Evolutionary conservation across 2,329 filamentous ascomycete genomes (phyloP).

Genomic region (Penicillium rolfsii): DNA sequence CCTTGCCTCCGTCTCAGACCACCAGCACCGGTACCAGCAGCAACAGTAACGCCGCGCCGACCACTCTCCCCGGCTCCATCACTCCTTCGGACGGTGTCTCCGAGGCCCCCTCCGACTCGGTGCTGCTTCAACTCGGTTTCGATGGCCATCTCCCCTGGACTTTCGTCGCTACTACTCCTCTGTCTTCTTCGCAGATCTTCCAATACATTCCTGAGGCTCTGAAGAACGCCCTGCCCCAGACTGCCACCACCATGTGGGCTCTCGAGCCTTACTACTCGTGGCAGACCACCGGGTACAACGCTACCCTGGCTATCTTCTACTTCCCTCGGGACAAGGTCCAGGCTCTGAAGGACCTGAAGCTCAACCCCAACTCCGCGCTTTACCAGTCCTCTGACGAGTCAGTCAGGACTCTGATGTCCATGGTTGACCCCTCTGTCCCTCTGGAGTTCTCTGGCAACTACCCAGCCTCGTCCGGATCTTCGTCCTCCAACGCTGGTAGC

Average conservation of each 20-base stretch:
- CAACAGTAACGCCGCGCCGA: conserved; percentile 56
- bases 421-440: conserved; percentile 84
- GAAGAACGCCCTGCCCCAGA: conserved; percentile 60
- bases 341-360: conserved; percentile 69
- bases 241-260: conserved; percentile 67
- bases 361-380: conserved; percentile 70
- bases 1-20: conserved; percentile 15
- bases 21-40: conserved; percentile 33
- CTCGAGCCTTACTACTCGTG: conserved; percentile 78
- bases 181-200: conserved; percentile 85
- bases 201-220: conserved; percentile 73
- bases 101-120: conserved; percentile 64
- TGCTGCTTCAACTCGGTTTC: conserved; percentile 84
- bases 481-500: conserved; percentile 40
- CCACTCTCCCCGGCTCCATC: conserved; percentile 73
- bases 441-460: conserved; percentile 54
- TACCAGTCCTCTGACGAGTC: conserved; percentile 71
- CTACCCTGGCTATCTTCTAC: conserved; percentile 75
- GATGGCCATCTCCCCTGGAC: conserved; percentile 77
- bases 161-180: conserved; percentile 72
- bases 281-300: conserved; percentile 70
- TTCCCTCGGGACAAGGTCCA: conserved; percentile 73
- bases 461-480: conserved; percentile 23
- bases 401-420: conserved; percentile 71
- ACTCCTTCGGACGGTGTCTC: conserved; percentile 66